A percentile compares a stretch with the other conserved stretches of the same genome.
phyloP scores from a whole-genome alignment of 352 stramenopile species.

The Globisporangium viniferum region DNA sequence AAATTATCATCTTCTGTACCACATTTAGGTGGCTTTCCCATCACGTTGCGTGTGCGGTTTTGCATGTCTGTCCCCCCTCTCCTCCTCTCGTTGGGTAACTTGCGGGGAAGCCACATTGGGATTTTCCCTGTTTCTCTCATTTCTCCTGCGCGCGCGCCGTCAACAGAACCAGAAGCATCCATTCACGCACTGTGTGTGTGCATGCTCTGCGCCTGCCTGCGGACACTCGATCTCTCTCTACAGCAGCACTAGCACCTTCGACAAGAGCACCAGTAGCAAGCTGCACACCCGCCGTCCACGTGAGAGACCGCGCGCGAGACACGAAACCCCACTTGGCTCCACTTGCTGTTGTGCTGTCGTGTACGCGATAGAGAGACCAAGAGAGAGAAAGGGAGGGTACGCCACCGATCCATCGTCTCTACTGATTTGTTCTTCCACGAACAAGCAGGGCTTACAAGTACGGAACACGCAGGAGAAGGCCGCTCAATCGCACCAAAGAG shows the following conservation, averaged over 20 bases:
- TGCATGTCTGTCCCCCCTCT: conserved; percentile 4
- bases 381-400: not conserved
- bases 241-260: not conserved
- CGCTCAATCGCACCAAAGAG: not conserved
- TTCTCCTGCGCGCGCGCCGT: conserved; percentile 6
- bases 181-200: not conserved
- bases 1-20: not conserved
- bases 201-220: not conserved
- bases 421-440: not conserved
- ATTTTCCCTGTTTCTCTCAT: conserved; percentile 1
- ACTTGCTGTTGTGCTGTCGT: conserved; percentile 10
- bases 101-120: conserved; percentile 7
- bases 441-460: not conserved
- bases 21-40: not conserved
- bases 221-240: not conserved
- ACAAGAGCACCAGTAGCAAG: not conserved
- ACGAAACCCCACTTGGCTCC: not conserved
- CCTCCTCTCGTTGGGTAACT: not conserved
- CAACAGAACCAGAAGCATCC: not conserved
- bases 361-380: not conserved
- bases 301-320: not conserved
- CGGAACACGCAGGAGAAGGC: not conserved
- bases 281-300: too few species aligned
- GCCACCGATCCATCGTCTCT: not conserved
- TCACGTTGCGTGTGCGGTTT: not conserved